Evolutionary conservation across 2,329 filamentous ascomycete genomes (phyloP).

Genomic region (Pyrenophora seminiperda): DNA sequence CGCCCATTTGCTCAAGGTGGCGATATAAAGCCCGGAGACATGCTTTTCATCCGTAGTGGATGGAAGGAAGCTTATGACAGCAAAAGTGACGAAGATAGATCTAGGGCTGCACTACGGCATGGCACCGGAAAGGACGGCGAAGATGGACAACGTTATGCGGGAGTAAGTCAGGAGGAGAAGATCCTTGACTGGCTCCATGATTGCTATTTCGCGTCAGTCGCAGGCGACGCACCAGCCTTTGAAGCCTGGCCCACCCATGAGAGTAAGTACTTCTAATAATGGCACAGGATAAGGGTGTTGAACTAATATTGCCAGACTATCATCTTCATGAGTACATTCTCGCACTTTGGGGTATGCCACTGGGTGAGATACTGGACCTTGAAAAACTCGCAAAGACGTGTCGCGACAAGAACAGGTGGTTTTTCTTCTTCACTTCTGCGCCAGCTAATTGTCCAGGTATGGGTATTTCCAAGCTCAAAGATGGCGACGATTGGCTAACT

Average conservation of each 20-base stretch:
- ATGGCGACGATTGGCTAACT: constrained; percentile 4
- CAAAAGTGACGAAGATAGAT: constrained; percentile 44
- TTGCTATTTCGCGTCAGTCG: constrained; percentile 69
- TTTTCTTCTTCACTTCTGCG: constrained; percentile 66
- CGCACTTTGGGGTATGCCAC: constrained; percentile 49
- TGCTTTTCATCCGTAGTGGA: constrained; percentile 69
- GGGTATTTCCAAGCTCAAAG: neutral
- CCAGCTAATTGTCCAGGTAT: constrained; percentile 63
- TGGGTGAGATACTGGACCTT: constrained; percentile 53
- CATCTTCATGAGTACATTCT: constrained; percentile 47
- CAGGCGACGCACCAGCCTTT: constrained; percentile 66
- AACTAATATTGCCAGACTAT: constrained; percentile 29
- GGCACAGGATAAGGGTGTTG: neutral
- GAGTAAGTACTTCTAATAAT: constrained; percentile 16
- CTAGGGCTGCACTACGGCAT: constrained; percentile 51
- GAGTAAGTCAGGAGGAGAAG: constrained; percentile 59
- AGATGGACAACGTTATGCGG: constrained; percentile 54
- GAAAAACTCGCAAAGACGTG: constrained; percentile 60
- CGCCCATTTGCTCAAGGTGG: constrained; percentile 59
- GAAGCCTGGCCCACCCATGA: constrained; percentile 65
- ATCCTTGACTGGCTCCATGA: constrained; percentile 71
- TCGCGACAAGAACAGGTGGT: constrained; percentile 61
- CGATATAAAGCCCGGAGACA: constrained; percentile 65
- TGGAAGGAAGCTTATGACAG: constrained; percentile 63
- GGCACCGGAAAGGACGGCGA: constrained; percentile 47